These are phyloP conservation scores for Piloderma croceum DNA, from an alignment of 768 basidiomycete genomes.

Conservation along the genomic window DNA sequence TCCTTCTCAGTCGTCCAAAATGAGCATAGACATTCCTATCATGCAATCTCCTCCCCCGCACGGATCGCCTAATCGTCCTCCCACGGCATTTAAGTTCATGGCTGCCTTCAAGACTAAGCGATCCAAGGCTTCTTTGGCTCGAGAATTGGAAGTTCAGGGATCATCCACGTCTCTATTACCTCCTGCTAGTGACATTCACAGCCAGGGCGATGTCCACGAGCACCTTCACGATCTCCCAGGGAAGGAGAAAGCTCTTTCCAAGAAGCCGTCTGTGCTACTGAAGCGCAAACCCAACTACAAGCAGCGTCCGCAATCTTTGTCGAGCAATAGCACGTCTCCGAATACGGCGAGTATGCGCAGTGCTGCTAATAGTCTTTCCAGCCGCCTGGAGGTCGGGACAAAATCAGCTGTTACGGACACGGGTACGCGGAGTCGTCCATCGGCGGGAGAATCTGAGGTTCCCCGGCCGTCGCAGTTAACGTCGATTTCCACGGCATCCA, in stretches of 20 bases:
- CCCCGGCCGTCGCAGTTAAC: slow-evolving; percentile 29
- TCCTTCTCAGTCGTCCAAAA: slow-evolving; percentile 37
- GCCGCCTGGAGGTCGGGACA: slow-evolving; percentile 29
- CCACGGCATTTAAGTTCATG: slow-evolving; percentile 61
- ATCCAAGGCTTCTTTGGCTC: slow-evolving; percentile 48
- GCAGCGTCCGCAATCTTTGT: slow-evolving; percentile 53
- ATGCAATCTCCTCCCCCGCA: slow-evolving; percentile 29
- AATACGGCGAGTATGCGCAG: slow-evolving; percentile 53
- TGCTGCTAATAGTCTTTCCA: slow-evolving; percentile 46
- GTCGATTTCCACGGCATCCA: slow-evolving; percentile 28
- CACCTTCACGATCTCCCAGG: slow-evolving; percentile 18
- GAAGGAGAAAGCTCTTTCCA: slow-evolving; percentile 29
- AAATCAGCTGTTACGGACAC: slow-evolving; percentile 29
- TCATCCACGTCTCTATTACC: slow-evolving; percentile 27
- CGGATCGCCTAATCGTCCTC: slow-evolving; percentile 31
- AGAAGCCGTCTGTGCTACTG: too few species aligned
- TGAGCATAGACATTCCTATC: slow-evolving; percentile 41
- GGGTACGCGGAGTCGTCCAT: slow-evolving; percentile 22
- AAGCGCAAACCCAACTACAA: slow-evolving; percentile 30
- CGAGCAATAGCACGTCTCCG: slow-evolving; percentile 52
- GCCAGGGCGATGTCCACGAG: slow-evolving; percentile 20
- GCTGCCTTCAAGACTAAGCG: slow-evolving; percentile 60
- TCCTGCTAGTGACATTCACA: slow-evolving; percentile 18
- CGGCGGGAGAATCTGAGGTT: slow-evolving; percentile 23
- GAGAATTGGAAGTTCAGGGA: slow-evolving; percentile 24